Base-by-base conservation (phyloP, 2,329 filamentous ascomycete genomes). In the Coniochaeta prunicola region DNA sequence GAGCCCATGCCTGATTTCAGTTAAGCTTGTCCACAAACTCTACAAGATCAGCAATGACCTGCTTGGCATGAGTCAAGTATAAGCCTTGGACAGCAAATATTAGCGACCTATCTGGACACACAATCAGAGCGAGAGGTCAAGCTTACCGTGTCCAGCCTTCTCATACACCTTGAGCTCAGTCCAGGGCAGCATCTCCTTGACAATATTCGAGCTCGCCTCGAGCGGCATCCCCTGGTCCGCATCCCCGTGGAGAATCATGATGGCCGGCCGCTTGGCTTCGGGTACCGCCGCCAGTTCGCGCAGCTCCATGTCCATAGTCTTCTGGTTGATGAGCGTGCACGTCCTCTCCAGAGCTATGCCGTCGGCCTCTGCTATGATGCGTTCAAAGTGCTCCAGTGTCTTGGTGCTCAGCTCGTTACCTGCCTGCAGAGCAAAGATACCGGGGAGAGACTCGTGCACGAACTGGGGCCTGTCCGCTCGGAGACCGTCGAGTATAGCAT, bases 321-420 rank as follows among this genome's bases (percentile, higher is more conserved):
- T 26, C 48, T 28, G 34, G 6, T 19, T 30, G 53, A 56, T 56
- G 15, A 42, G 34, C 10, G 53, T 53, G 40, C 40, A 45, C 28
- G 58, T 59, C 50, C 36, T 56, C 30, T 59, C 58, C 2, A 59
- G 17, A 34, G 58, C 58, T 1, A 58, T 36, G 21, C 26, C 36
- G 34, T 62, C 58, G 4, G 57, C 56, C 17, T 45, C 59, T 28
- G 53, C 58, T 13, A 61, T 60, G 34, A 63, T 58, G 13, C 50
- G 57, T 30, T 59, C 56, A 40, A 62, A 61, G 28, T 57, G 53
- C 56, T 59, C 61, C 28, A 59, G 55, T 15, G 55, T 58, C 53
- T 54, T 54, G 24, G 34, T 15, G 19, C 21, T 24, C 34, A 57
- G 24, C 34, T 57, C 4, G 45, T 59, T 54, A 21, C 55, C 55